Evolutionary conservation across 345 rosid genomes (phyloP).

Genomic region (Corchorus olitorius): DNA sequence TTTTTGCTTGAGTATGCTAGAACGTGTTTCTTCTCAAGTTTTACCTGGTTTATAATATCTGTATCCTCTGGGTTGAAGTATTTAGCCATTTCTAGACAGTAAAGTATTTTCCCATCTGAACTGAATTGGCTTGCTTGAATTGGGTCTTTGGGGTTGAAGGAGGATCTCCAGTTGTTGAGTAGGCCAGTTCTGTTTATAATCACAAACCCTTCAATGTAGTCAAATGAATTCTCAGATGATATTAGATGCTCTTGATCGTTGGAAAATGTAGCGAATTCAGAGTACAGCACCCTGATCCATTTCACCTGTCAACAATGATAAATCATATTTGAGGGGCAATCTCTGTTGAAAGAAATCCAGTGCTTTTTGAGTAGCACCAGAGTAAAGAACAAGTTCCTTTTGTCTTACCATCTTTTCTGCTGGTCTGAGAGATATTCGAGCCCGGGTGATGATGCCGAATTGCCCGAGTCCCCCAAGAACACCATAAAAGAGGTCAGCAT

Average conservation of each 20-base stretch:
- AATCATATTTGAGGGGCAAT: constrained; percentile 23
- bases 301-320: constrained; percentile 57
- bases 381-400: neutral
- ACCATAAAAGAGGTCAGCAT: constrained; percentile 79
- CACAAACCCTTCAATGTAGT: constrained; percentile 92
- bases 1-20: constrained; percentile 1
- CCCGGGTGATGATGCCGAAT: constrained; percentile 89
- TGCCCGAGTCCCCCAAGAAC: constrained; percentile 98
- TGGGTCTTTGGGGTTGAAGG: constrained; percentile 75
- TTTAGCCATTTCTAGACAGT: constrained; percentile 82
- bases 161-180: constrained; percentile 80
- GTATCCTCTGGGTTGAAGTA: constrained; percentile 66
- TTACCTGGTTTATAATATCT: constrained; percentile 53
- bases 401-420: constrained; percentile 65
- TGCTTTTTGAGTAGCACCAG: neutral
- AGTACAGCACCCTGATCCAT: constrained; percentile 88
- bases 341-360: constrained; percentile 14
- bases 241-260: constrained; percentile 81
- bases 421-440: constrained; percentile 71
- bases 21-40: neutral
- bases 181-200: constrained; percentile 75
- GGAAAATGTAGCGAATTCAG: constrained; percentile 79
- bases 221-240: constrained; percentile 58
- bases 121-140: constrained; percentile 67
- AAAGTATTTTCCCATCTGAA: constrained; percentile 76